phyloP scores from a whole-genome alignment of 805 yeast species.

The Pichia heedii region DNA sequence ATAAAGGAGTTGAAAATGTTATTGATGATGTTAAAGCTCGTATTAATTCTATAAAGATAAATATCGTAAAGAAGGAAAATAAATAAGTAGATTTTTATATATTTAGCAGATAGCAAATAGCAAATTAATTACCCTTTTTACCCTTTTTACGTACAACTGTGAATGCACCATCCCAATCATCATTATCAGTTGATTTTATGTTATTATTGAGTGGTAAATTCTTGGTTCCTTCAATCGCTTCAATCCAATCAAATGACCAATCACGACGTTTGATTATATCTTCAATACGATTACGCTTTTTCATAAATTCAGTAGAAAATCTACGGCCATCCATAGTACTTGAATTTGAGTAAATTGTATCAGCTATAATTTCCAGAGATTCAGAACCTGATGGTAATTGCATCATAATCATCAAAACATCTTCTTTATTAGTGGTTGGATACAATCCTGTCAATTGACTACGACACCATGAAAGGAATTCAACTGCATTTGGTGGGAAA shows the following conservation, averaged over 20 bases:
- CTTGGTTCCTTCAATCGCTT: conserved; percentile 34
- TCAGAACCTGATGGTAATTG: conserved; percentile 72
- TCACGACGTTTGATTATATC: conserved; percentile 34
- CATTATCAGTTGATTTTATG: conserved; percentile 21
- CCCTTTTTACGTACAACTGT: conserved; percentile 57
- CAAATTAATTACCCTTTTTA: conserved; percentile 5
- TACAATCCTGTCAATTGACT: conserved; percentile 57
- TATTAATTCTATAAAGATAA: conserved; percentile 8
- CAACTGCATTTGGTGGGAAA: conserved; percentile 35
- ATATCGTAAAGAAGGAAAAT: background rate
- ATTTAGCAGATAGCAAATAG: no score
- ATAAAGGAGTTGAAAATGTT: conserved; percentile 17
- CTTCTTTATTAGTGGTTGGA: conserved; percentile 67
- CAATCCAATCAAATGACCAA: conserved; percentile 57
- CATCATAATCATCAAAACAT: conserved; percentile 68
- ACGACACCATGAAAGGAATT: conserved; percentile 67
- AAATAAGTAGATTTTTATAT: no score
- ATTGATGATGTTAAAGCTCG: conserved; percentile 11
- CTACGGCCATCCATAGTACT: conserved; percentile 91
- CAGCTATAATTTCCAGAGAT: conserved; percentile 79
- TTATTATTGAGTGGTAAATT: background rate
- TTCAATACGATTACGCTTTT: conserved; percentile 68
- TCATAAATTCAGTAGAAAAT: conserved; percentile 83
- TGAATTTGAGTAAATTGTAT: conserved; percentile 81
- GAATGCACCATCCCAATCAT: conserved; percentile 44